Evolutionary conservation across 164 flowering plant genomes (phyloP).

Genomic region (Macadamia integrifolia): DNA sequence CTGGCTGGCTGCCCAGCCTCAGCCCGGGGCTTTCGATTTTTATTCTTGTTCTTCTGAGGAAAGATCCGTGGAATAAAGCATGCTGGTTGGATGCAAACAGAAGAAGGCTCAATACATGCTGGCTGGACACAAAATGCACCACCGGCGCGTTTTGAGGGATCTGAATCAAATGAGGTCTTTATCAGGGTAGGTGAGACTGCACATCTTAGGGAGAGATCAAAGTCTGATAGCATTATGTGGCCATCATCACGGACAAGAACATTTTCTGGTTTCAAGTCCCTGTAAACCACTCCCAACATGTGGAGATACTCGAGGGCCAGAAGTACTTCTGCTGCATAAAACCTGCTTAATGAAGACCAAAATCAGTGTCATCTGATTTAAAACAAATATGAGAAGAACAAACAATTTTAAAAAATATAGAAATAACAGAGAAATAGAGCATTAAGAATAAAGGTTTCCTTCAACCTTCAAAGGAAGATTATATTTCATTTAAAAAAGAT

Average conservation of each 20-base stretch:
- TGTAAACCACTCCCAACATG: conserved; percentile 78
- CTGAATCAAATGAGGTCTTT: conserved; percentile 38
- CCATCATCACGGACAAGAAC: conserved; percentile 80
- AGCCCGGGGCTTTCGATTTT: conserved; percentile 27
- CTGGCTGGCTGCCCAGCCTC: conserved; percentile 30
- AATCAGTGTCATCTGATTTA: background rate
- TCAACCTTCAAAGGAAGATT: too few relatives aligned
- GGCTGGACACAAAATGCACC: conserved; percentile 64
- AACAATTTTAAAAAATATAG: background rate
- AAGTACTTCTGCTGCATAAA: conserved; percentile 78
- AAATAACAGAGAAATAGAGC: background rate
- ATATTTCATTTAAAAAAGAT: too few relatives aligned
- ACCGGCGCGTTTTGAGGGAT: conserved; percentile 39
- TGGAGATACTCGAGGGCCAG: conserved; percentile 77
- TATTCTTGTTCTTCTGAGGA: conserved; percentile 58
- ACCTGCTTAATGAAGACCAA: conserved; percentile 29
- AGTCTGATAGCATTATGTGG: conserved; percentile 88
- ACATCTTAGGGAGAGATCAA: conserved; percentile 72
- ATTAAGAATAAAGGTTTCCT: background rate
- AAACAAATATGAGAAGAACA: background rate
- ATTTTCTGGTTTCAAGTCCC: conserved; percentile 83
- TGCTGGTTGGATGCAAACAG: conserved; percentile 71
- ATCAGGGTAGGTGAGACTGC: conserved; percentile 71
- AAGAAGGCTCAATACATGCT: conserved; percentile 58
- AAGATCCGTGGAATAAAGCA: conserved; percentile 64